Evolutionary conservation across 2,329 filamentous ascomycete genomes (phyloP), one percentile per base, ranked within the genome.

Genomic region (Verticillium isaacii): DNA sequence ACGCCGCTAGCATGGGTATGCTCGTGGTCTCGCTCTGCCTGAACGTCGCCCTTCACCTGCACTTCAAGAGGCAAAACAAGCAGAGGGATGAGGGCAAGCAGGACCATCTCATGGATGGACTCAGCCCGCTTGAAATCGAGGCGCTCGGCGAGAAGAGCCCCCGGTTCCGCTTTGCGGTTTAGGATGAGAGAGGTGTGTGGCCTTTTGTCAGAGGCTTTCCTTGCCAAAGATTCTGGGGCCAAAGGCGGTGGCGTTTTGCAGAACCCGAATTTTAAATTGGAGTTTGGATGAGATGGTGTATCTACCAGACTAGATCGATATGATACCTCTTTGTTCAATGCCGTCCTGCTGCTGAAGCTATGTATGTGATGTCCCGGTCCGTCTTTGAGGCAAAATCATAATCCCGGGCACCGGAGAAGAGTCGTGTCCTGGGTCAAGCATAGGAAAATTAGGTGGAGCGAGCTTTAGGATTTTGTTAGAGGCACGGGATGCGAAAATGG

Each of bases 1-100:
- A 85, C 61, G 79, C 73, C 5, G 80, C 83, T 0, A 80, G 80
- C 0, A 75, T 85, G 65, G 77, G 78, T 0, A 78, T 85, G 74
- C 77, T 84, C 0, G 62, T 60, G 1, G 65, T 77, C 23, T 71
- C 75, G 1, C 65, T 73, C 0, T 19, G 63, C 8, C 69, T 77
- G 11, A 71, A 72, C 56, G 41, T 69, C 5, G 29, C 66, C 1
- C 61, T 75, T 0, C 66, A 65, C 45, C 58, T 71, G 6, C 71
- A 75, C 63, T 76, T 75, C 59, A 66, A 62, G 60, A 62, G 68
- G 1, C 66, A 72, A 25, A 80, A 81, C 65, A 71, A 72, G 60
- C 66, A 69, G 11, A 71, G 76, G 15, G 67, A 71, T 2, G 69
- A 67, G 17, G 78, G 77, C 0, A 68, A 71, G 58, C 71, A 77